Conservation (phyloP, 2,329 filamentous ascomycete genomes). For the Monosporascus sp. region DNA sequence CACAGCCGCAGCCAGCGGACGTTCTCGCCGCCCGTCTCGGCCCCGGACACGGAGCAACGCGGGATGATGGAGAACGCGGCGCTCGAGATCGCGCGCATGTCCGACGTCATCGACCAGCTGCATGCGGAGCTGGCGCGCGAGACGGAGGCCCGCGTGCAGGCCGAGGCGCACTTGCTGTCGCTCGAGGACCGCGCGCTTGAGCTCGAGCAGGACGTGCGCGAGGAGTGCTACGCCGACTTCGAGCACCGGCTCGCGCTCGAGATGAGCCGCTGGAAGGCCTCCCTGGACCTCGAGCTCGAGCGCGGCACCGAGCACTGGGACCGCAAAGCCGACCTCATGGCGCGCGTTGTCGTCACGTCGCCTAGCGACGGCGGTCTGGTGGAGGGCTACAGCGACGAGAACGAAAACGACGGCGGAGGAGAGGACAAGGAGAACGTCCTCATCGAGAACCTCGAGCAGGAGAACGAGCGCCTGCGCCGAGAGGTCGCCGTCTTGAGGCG, state of each 20-base stretch:
- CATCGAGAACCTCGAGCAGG: constrained; percentile 60
- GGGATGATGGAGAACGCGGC: constrained; percentile 79
- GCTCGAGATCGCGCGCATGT: constrained; percentile 74
- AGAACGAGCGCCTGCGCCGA: constrained; percentile 64
- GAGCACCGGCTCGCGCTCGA: constrained; percentile 72
- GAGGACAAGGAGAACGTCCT: constrained; percentile 58
- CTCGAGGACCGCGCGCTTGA: constrained; percentile 61
- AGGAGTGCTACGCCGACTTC: constrained; percentile 85
- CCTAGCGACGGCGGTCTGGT: constrained; percentile 32
- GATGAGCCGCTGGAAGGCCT: constrained; percentile 73
- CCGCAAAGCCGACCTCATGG: constrained; percentile 73
- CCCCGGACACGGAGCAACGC: constrained; percentile 46
- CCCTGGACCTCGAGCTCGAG: constrained; percentile 73
- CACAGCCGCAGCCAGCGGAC: constrained; percentile 15
- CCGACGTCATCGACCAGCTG: constrained; percentile 71
- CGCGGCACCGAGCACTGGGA: constrained; percentile 81
- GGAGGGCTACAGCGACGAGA: constrained; percentile 29
- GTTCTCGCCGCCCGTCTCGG: constrained; percentile 35
- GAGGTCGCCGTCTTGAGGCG: constrained; percentile 62
- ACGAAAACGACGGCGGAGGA: constrained; percentile 38
- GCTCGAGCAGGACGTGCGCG: constrained; percentile 78
- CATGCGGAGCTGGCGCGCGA: constrained; percentile 66
- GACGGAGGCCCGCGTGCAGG: constrained; percentile 61
- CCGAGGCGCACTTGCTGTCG: constrained; percentile 67
- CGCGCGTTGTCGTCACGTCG: constrained; percentile 35